Conservation (phyloP, 805 yeast genomes). For the Ogataea methanolica region DNA sequence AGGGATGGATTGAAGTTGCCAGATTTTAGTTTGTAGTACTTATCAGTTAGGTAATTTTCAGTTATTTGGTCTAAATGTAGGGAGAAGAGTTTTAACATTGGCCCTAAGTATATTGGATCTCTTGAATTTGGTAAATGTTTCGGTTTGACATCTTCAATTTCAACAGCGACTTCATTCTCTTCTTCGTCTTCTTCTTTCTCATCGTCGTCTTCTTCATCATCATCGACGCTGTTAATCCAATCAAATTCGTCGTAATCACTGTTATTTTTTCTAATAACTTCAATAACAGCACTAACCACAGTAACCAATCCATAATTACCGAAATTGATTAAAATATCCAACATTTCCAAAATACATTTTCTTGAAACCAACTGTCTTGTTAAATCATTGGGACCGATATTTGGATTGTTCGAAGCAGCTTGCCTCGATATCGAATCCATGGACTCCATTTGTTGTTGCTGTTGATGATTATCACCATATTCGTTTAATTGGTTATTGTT, state of each 20-base stretch:
- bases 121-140: constrained; percentile 74
- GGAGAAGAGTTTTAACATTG: constrained; percentile 73
- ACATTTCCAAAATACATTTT: constrained; percentile 57
- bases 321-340: constrained; percentile 68
- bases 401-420: constrained; percentile 47
- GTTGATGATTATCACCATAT: constrained; percentile 48
- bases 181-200: constrained; percentile 9
- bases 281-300: constrained; percentile 91
- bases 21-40: constrained; percentile 24
- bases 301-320: constrained; percentile 82
- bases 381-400: constrained; percentile 92
- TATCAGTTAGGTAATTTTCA: constrained; percentile 27
- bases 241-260: constrained; percentile 77
- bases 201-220: constrained; percentile 7
- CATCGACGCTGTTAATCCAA: constrained; percentile 28
- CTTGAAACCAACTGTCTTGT: constrained; percentile 85
- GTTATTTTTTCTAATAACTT: constrained; percentile 88
- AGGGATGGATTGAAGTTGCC: constrained; percentile 24
- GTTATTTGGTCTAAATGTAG: constrained; percentile 30
- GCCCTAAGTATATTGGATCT: constrained; percentile 90
- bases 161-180: background rate
- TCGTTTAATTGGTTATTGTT: constrained; percentile 49
- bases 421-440: background rate
- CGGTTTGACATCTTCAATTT: background rate
- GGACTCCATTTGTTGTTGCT: too few relatives aligned